phyloP scores from a whole-genome alignment of 306 rosid genomes.

The Senna siamea region DNA sequence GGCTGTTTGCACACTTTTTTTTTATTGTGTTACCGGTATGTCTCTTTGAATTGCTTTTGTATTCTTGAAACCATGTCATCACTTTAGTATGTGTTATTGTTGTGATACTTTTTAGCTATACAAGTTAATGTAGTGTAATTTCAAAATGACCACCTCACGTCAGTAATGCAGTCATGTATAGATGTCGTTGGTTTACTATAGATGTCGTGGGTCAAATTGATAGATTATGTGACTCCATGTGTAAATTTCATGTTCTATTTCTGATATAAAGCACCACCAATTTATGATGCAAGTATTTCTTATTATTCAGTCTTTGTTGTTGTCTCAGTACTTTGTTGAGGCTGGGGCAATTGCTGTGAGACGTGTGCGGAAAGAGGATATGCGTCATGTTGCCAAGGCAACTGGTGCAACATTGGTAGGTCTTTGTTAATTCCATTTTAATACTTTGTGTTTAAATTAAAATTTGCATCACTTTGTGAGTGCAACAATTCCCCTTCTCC shows the following conservation, averaged over 20 bases:
- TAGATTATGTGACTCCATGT: background rate
- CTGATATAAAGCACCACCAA: conserved; percentile 15
- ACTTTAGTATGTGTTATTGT: too few species aligned
- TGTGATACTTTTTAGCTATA: too few species aligned
- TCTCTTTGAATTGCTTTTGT: too few species aligned
- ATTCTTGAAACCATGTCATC: too few species aligned
- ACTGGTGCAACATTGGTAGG: conserved; percentile 93
- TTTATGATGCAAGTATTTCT: background rate
- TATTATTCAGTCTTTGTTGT: conserved; percentile 26
- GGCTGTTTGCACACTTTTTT: too few species aligned
- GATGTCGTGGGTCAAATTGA: background rate
- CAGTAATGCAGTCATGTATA: too few species aligned
- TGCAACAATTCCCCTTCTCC: background rate
- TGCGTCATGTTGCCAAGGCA: conserved; percentile 98
- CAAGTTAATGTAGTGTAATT: too few species aligned
- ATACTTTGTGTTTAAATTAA: background rate
- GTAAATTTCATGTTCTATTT: conserved; percentile 11
- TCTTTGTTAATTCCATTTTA: conserved; percentile 19
- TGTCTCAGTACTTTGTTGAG: conserved; percentile 88
- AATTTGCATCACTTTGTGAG: too few species aligned
- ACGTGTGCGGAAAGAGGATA: conserved; percentile 90
- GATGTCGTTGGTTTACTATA: too few species aligned
- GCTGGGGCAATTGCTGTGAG: conserved; percentile 95
- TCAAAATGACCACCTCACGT: too few species aligned
- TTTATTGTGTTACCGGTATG: too few species aligned